Evolutionary conservation across 257 asterid genomes (phyloP), one percentile per base, ranked within the genome.

Genomic region (Forsythia suspensa): DNA sequence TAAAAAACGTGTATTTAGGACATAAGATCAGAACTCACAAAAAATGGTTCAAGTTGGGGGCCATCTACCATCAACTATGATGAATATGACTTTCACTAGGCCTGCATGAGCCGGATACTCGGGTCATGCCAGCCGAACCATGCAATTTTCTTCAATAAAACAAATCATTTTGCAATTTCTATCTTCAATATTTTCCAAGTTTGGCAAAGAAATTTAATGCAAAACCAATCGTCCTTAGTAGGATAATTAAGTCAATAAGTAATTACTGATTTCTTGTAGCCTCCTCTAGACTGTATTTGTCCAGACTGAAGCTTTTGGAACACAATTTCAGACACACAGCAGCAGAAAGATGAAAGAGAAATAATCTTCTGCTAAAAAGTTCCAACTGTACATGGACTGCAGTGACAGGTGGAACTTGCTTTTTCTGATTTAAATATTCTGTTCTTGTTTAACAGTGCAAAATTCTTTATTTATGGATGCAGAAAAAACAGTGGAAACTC

Each of bases 71-170:
- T 51, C 4, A 71, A 67, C 48, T 65, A 9, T 8, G 20, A 76
- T 79, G 76, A 76, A 80, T 77, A 79, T 43, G 55, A 24, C 71
- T 76, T 79, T 86, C 86, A 82, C 82, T 78, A 75, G 81, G 80
- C 81, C 87, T 80, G 85, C 90, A 80, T 78, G 88, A 87, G 80
- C 85, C 86, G 79, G 77, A 83, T 76, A 67, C 82, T 83, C 59
- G 76, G 84, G 79, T 83, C 76, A 70, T 76, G 70, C 82, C 6
- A 18, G 24, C 21, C 80, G 83, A 78, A 80, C 85, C 73, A 21
- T 70, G 38, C 76, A 75, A 82, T 75, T 73, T 73, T 82, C 41
- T 59, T 78, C 73, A 73, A 71, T 67, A 59, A 48, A 77, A 77
- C 78, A 55, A 74, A 51, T 65, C 48, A 66, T 67, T 65, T 46